Base-by-base conservation (phyloP, 140 eudicot genomes). In the Bidens hawaiensis region DNA sequence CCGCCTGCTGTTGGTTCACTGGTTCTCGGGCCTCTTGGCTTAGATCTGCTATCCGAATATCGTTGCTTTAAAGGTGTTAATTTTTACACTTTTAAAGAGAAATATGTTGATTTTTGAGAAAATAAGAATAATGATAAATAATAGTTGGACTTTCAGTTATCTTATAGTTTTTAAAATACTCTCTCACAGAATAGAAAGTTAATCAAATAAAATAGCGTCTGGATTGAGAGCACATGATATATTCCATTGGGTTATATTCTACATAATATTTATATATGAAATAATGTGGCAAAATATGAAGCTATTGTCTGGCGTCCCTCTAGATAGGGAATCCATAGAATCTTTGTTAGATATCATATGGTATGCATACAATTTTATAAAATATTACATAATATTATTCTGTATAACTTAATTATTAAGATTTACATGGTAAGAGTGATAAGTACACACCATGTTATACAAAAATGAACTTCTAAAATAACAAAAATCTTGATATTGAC, bases 291-390 rank as follows among this genome's bases (percentile, higher is more conserved):
- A 43, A 42, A 42, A 63, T 63, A 36, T 62, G 28, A 3, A 50
- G 30, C 3, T 41, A 62, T 62, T 43, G 54, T 5, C 38, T 61
- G 67, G 41, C 53, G 22, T 16, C 12, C 38, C 42, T 43, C 18
- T 62, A 42, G 25, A 62, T 40, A 18, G 51, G 68, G 68, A 26
- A 63, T 26, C 25, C 42, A 43, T 17, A 15, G 57, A 26, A 43
- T 63, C 57, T 63, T 63, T 42, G 30, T 43, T 46, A 45, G 69
- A 63, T 63, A n/a, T n/a, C n/a, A n/a, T n/a, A 45, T 63, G 18
- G 16, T 15, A 45, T 26, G 56, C 16, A 23, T 41, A 31, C 34
- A 11, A 23, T 1, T 27, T 1, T 7, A 27, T 55, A n/a, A n/a
- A 27, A 26, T 4, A 26, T 18, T 47, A 53, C 2, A 0, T 45